phyloP scores from a whole-genome alignment of 176 grass and related monocot genomes.

The Phragmites australis region DNA sequence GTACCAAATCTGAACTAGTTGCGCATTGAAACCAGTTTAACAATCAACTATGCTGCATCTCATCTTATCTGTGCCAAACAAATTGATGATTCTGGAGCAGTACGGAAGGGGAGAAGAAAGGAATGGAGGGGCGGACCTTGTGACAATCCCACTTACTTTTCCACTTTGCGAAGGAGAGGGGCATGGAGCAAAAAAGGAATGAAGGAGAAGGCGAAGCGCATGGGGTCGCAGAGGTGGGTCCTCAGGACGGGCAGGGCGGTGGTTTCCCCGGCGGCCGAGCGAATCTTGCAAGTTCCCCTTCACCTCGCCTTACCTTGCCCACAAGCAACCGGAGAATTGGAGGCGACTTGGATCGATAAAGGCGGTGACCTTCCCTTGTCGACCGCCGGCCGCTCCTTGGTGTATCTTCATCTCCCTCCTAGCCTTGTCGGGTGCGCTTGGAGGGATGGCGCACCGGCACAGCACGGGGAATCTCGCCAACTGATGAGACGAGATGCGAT shows the following conservation, averaged over 20 bases:
- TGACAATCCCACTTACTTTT: slow-evolving; percentile 65
- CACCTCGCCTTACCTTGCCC: not conserved
- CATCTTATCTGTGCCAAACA: slow-evolving; percentile 9
- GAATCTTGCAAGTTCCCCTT: not conserved
- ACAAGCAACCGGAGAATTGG: slow-evolving; percentile 29
- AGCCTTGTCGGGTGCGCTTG: too few species aligned
- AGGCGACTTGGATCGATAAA: too few species aligned
- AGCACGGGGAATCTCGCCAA: too few species aligned
- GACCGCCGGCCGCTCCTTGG: too few species aligned
- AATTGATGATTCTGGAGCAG: not conserved
- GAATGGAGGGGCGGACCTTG: slow-evolving; percentile 50
- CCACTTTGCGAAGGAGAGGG: slow-evolving; percentile 58
- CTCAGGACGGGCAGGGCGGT: slow-evolving; percentile 43
- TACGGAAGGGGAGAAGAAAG: not conserved
- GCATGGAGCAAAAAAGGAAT: slow-evolving; percentile 77
- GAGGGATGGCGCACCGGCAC: too few species aligned
- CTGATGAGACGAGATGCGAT: too few species aligned
- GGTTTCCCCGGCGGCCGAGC: not conserved
- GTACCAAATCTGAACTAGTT: not conserved
- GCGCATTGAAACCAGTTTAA: not conserved
- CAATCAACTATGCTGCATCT: not conserved
- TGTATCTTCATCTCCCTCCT: too few species aligned
- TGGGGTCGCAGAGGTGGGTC: slow-evolving; percentile 25
- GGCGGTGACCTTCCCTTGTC: too few species aligned
- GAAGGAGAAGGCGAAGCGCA: slow-evolving; percentile 46